A percentile compares a stretch with the other conserved stretches of the same genome.
Conservation (phyloP, 148 eudicot genomes). For the Nepenthes gracilis region DNA sequence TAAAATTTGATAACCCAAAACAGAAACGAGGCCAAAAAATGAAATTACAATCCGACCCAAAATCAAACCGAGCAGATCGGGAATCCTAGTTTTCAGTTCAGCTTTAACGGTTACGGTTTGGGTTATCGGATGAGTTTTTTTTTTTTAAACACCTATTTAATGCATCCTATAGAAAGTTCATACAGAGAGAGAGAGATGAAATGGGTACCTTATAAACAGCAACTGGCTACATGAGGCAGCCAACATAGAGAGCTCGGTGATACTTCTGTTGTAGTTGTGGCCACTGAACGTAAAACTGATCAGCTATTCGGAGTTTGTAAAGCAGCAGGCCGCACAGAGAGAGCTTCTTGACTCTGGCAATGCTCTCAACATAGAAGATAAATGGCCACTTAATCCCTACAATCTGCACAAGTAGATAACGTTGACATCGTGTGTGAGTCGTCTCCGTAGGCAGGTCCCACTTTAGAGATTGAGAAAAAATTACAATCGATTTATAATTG, state of each 20-base stretch:
- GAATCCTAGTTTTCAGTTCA: too few relatives aligned
- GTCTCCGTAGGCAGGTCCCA: not conserved
- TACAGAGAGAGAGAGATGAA: too few relatives aligned
- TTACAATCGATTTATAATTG: too few relatives aligned
- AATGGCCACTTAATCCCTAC: constrained; percentile 78
- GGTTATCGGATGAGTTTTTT: too few relatives aligned
- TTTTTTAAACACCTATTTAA: too few relatives aligned
- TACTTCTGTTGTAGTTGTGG: constrained; percentile 73
- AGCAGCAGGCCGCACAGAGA: constrained; percentile 81
- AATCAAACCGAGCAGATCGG: too few relatives aligned
- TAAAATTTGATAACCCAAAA: too few relatives aligned
- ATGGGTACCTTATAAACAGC: not conserved
- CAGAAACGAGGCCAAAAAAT: too few relatives aligned
- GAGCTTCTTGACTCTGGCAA: constrained; percentile 73
- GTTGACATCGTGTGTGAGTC: too few relatives aligned
- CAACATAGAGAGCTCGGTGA: constrained; percentile 69
- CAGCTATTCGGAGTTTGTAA: constrained; percentile 68
- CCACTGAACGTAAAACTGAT: constrained; percentile 89
- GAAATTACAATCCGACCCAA: too few relatives aligned
- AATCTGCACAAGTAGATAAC: constrained; percentile 28
- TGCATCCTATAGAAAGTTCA: too few relatives aligned
- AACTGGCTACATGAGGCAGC: constrained; percentile 61
- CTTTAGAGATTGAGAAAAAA: not conserved
- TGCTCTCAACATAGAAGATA: constrained; percentile 82
- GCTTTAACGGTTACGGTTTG: too few relatives aligned